Percentiles rank a stretch among this genome's conserved stretches.
These are phyloP conservation scores for Asterionellopsis glacialis DNA, from an alignment of 108 stramenopile genomes.

Conservation along the genomic window DNA sequence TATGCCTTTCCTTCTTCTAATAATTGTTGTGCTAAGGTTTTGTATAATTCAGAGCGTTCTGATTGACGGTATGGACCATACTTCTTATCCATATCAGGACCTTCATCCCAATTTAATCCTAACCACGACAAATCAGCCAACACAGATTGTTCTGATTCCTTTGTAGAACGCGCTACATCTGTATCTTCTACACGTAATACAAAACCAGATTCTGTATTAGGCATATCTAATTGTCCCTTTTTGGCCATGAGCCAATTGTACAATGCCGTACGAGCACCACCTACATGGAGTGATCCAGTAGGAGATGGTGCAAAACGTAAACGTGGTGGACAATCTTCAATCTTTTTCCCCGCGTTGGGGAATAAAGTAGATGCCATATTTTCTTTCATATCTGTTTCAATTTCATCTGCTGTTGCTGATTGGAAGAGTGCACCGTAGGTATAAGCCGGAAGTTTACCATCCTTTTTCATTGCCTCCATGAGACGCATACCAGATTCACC, in stretches of 20 bases:
- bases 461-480: no score
- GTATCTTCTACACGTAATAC: constrained; percentile 92
- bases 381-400: neutral
- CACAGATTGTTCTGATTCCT: constrained; percentile 90
- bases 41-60: constrained; percentile 74
- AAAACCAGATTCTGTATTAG: constrained; percentile 46
- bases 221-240: constrained; percentile 72
- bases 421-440: neutral
- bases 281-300: constrained; percentile 94
- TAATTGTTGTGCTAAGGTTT: constrained; percentile 54
- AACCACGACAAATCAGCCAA: constrained; percentile 91
- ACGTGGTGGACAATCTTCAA: constrained; percentile 58
- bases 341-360: constrained; percentile 59
- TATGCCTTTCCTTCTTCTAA: constrained; percentile 83
- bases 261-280: constrained; percentile 94
- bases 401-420: no score
- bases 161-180: constrained; percentile 82
- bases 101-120: constrained; percentile 94
- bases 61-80: constrained; percentile 86
- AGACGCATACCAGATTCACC: no score
- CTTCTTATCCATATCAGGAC: constrained; percentile 60
- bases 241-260: constrained; percentile 96
- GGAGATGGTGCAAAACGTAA: constrained; percentile 95
- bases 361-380: constrained; percentile 21
- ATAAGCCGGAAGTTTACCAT: neutral